Evolutionary conservation across 768 basidiomycete species (phyloP).

Genomic region (Heimioporus sp.): DNA sequence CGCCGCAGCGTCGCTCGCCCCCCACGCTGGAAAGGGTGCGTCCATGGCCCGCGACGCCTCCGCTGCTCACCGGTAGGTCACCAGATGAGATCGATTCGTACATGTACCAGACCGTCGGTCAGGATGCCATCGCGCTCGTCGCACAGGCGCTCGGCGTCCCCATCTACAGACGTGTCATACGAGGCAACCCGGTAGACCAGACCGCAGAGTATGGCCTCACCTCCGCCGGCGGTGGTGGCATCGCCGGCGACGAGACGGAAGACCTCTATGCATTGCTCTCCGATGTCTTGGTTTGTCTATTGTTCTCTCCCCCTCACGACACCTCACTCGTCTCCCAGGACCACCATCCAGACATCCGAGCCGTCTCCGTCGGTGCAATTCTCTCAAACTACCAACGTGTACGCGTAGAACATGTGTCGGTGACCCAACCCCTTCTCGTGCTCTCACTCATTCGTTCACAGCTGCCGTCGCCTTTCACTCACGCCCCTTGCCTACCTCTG

Average conservation of each 20-base stretch:
- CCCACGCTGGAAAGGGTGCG: conserved; percentile 80
- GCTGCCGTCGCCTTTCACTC: conserved; percentile 77
- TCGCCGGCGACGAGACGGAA: conserved; percentile 91
- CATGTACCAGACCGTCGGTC: conserved; percentile 98
- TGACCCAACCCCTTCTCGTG: not conserved
- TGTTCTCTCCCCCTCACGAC: not conserved
- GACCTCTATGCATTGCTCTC: conserved; percentile 76
- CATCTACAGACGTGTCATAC: conserved; percentile 78
- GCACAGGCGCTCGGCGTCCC: conserved; percentile 85
- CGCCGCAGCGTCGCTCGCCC: conserved; percentile 86
- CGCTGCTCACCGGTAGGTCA: conserved; percentile 3
- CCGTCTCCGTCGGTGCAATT: conserved; percentile 93
- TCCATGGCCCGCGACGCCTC: conserved; percentile 1
- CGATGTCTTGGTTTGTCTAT: conserved; percentile 67
- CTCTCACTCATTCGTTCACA: conserved; percentile 27
- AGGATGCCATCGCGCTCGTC: conserved; percentile 86
- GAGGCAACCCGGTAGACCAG: conserved; percentile 77
- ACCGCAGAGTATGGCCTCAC: conserved; percentile 84
- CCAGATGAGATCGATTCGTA: conserved; percentile 98
- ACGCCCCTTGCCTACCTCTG: conserved; percentile 88
- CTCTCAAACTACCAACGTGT: conserved; percentile 97
- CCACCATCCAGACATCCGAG: conserved; percentile 77
- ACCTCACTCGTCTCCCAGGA: conserved; percentile 39
- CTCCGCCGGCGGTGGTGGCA: conserved; percentile 45
- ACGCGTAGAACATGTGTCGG: conserved; percentile 96